Conservation (phyloP, 768 basidiomycete species). For the Auriscalpium microsporum region DNA sequence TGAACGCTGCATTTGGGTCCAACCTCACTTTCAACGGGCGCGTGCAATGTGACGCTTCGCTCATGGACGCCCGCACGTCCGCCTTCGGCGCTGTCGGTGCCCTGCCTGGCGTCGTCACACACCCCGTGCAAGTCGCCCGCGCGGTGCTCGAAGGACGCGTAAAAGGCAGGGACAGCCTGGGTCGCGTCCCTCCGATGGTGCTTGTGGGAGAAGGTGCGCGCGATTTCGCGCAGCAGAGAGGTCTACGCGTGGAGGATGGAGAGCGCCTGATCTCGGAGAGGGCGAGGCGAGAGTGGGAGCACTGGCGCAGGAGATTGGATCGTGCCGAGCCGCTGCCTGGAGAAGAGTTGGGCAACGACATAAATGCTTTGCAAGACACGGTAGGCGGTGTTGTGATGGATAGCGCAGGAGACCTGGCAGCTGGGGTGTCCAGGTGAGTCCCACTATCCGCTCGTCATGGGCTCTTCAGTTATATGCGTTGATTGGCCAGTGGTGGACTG, state of each 20-base stretch:
- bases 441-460: background rate
- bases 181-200: constrained; percentile 62
- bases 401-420: constrained; percentile 36
- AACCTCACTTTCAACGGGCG: constrained; percentile 67
- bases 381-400: constrained; percentile 70
- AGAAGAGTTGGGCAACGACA: background rate
- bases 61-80: constrained; percentile 45
- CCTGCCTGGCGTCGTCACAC: constrained; percentile 51
- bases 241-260: constrained; percentile 28
- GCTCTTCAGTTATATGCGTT: background rate
- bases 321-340: background rate
- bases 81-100: constrained; percentile 73
- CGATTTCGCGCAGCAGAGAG: constrained; percentile 36
- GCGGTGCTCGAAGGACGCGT: constrained; percentile 47
- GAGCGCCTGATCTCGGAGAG: constrained; percentile 41
- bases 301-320: constrained; percentile 47
- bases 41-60: constrained; percentile 77
- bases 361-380: constrained; percentile 49
- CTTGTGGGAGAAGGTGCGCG: constrained; percentile 56
- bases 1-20: constrained; percentile 57
- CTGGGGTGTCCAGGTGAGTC: constrained; percentile 67
- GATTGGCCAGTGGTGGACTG: constrained; percentile 58
- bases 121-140: constrained; percentile 58
- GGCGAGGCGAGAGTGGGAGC: constrained; percentile 46
- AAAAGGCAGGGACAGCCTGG: constrained; percentile 36